Evolutionary conservation across 306 rosid genomes (phyloP).

Genomic region (Coriaria nepalensis): DNA sequence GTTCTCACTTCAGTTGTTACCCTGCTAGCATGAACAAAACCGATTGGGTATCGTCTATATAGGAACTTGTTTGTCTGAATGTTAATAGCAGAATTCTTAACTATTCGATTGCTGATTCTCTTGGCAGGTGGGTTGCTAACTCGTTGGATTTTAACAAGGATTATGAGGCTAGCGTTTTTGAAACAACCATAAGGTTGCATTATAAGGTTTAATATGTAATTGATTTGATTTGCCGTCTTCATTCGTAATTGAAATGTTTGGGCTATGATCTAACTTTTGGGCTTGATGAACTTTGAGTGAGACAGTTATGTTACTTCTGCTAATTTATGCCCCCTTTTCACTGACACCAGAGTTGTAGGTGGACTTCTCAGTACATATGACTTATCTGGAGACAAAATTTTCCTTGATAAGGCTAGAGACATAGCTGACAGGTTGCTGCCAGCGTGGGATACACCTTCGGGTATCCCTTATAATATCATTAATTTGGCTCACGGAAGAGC

Average conservation of each 20-base stretch:
- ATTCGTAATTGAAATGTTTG: slow-evolving; percentile 10
- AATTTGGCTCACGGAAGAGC: slow-evolving; percentile 71
- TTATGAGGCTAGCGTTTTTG: slow-evolving; percentile 93
- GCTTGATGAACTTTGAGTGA: slow-evolving; percentile 8
- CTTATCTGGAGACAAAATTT: slow-evolving; percentile 79
- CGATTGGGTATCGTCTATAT: not conserved
- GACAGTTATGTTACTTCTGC: slow-evolving; percentile 5
- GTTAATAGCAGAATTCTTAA: not conserved
- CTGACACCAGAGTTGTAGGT: slow-evolving; percentile 80
- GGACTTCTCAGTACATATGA: slow-evolving; percentile 98
- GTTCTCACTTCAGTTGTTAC: no score
- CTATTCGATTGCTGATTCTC: slow-evolving; percentile 9
- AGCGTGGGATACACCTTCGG: slow-evolving; percentile 88
- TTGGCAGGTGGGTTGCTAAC: slow-evolving; percentile 79
- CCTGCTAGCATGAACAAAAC: not conserved
- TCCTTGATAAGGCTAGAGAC: slow-evolving; percentile 83
- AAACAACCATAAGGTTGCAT: slow-evolving; percentile 99
- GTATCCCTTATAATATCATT: slow-evolving; percentile 88
- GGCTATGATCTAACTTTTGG: slow-evolving; percentile 11
- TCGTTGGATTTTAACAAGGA: slow-evolving; percentile 90
- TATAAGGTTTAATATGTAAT: slow-evolving; percentile 78
- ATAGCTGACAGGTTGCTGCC: slow-evolving; percentile 94
- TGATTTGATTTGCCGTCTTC: slow-evolving; percentile 19
- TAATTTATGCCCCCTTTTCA: slow-evolving; percentile 15
- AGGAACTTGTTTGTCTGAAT: not conserved